phyloP scores from a whole-genome alignment of 345 rosid genomes.

The Rhizophora apiculata region DNA sequence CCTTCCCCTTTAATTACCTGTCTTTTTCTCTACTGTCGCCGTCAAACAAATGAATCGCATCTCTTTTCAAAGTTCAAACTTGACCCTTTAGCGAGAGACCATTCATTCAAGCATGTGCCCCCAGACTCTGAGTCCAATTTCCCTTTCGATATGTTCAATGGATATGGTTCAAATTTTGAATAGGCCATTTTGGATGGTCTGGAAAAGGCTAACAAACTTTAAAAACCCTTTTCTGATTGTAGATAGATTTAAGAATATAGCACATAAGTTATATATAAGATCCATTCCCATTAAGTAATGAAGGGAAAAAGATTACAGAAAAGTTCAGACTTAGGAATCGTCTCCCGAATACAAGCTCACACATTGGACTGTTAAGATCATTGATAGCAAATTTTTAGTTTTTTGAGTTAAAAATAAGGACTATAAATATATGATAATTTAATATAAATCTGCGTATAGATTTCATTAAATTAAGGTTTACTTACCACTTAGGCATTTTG shows the following conservation, averaged over 20 bases:
- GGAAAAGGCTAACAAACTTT: constrained; percentile 27
- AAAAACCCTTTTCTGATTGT: constrained; percentile 5
- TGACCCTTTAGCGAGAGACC: constrained; percentile 15
- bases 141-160: constrained; percentile 22
- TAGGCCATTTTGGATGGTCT: constrained; percentile 12
- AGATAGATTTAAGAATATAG: constrained; percentile 5
- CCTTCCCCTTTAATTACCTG: neutral
- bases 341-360: too few relatives aligned
- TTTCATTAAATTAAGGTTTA: too few relatives aligned
- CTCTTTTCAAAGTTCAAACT: constrained; percentile 8
- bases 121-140: constrained; percentile 27
- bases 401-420: too few relatives aligned
- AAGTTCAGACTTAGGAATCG: too few relatives aligned
- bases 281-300: constrained; percentile 14
- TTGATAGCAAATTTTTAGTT: too few relatives aligned
- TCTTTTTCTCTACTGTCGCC: neutral
- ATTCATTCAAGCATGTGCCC: constrained; percentile 22
- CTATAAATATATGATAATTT: too few relatives aligned
- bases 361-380: too few relatives aligned
- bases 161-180: constrained; percentile 14
- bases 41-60: neutral
- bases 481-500: constrained; percentile 3
- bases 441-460: too few relatives aligned
- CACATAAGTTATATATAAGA: constrained; percentile 7
- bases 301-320: neutral